Evolutionary conservation across 2,329 filamentous ascomycete species (phyloP).

Genomic region (Chaetomiaceae sp.): DNA sequence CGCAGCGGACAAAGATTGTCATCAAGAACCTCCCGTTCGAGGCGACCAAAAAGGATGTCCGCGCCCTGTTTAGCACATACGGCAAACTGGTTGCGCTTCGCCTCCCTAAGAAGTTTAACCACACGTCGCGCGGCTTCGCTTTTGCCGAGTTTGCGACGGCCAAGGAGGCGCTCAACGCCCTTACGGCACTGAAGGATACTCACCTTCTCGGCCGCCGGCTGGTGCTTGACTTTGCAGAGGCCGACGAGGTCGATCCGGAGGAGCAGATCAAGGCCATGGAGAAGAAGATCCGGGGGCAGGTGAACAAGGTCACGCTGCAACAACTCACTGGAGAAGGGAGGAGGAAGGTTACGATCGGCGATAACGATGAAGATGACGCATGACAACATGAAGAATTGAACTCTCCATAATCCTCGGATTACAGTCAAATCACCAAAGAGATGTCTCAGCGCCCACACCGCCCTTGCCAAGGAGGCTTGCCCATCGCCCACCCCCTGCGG

Average conservation of each 20-base stretch:
- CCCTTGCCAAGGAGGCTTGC: conserved; percentile 26
- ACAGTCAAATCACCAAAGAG: conserved; percentile 20
- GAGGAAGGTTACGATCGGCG: conserved; percentile 83
- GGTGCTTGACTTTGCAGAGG: conserved; percentile 86
- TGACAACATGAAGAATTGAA: conserved; percentile 31
- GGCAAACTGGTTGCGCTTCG: conserved; percentile 89
- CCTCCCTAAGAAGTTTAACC: conserved; percentile 92
- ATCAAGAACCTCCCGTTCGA: conserved; percentile 99
- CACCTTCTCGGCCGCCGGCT: conserved; percentile 87
- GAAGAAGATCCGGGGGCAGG: conserved; percentile 86
- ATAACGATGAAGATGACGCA: conserved; percentile 57
- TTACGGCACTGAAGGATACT: conserved; percentile 86
- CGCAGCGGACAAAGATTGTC: conserved; percentile 83
- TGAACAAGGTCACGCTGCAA: conserved; percentile 85
- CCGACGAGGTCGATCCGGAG: conserved; percentile 85
- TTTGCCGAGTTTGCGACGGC: conserved; percentile 94
- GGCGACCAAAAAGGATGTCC: conserved; percentile 86
- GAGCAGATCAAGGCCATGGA: conserved; percentile 97
- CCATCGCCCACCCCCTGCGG: conserved; percentile 7
- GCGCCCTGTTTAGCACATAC: conserved; percentile 80
- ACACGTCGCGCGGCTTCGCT: conserved; percentile 83
- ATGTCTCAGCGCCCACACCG: conserved; percentile 12
- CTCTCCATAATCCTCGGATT: conserved; percentile 17
- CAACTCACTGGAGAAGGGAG: conserved; percentile 78
- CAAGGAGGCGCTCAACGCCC: conserved; percentile 81